Percentiles rank a stretch among this genome's conserved stretches.
These are phyloP conservation scores for Lachnellula occidentalis DNA, from an alignment of 2,329 filamentous ascomycete species.

Conservation along the genomic window DNA sequence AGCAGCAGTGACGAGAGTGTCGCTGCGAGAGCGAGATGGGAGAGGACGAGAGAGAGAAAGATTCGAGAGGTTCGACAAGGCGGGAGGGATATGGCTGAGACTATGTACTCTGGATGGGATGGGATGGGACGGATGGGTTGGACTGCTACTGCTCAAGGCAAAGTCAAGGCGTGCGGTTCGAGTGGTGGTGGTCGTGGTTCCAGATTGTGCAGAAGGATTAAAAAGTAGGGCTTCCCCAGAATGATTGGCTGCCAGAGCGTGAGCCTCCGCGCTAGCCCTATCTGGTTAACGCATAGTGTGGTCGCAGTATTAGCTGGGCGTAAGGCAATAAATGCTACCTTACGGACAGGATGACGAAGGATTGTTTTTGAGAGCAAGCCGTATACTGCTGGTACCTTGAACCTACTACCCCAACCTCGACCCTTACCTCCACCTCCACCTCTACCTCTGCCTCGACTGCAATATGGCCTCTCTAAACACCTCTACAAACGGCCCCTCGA, in stretches of 20 bases:
- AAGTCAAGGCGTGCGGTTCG: background rate
- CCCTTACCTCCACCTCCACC: background rate
- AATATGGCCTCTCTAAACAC: slow-evolving; percentile 75
- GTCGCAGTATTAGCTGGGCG: background rate
- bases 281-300: background rate
- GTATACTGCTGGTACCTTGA: no score
- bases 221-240: no score
- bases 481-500: slow-evolving; percentile 74
- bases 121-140: slow-evolving; percentile 1
- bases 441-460: slow-evolving; percentile 1
- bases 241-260: no score
- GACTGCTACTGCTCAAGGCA: background rate
- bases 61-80: background rate
- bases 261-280: background rate
- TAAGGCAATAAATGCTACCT: no score
- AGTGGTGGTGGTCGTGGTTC: background rate
- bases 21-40: slow-evolving; percentile 12
- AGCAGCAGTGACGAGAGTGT: slow-evolving; percentile 13
- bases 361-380: no score
- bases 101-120: slow-evolving; percentile 14
- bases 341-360: no score
- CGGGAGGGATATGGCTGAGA: slow-evolving; percentile 9
- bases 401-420: background rate
- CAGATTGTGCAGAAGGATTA: no score
- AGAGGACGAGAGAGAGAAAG: slow-evolving; percentile 9